Evolutionary conservation across 768 basidiomycete genomes (phyloP), one percentile per base, ranked within the genome.

Genomic region (Boletus edulis): DNA sequence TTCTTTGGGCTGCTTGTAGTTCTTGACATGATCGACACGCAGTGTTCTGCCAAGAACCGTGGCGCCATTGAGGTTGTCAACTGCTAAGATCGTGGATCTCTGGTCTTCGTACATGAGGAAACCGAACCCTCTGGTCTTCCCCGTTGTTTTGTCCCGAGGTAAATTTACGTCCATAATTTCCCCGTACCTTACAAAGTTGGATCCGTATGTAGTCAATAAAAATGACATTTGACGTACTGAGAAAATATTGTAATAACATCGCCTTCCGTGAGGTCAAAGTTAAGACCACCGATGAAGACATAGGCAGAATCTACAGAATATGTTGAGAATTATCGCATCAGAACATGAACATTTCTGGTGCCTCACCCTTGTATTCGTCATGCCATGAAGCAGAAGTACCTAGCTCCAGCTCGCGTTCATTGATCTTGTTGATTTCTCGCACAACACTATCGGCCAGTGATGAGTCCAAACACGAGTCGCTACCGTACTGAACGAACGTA

Each of bases 21-120:
- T 82, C 70, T 87, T 90, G 59, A 91, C 90, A 65, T 94, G 91
- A 69, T 98, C 94, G 39, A 98, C 97, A 17, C 94, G 86, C 48
- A 99, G 75, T 3, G 86, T 96, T 62, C 86, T 79, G 15, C 89
- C 92, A 32, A 97, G 75, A 40, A 98, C 87, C 51, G 84, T 84
- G 45, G 94, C 91, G 40, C 97, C 97, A 66, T 97, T 98, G 72
- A 99, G 85, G 75, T 99, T 99, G 76, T 99, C 97, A 58, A 99
- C 96, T 10, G 97, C 97, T 46, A 99, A 80, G 48, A 98, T 72
- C 7, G 97, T 99, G 56, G 93, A 96, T 46, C 93, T 83, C 74
- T 99, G 97, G 72, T 99, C 94, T 73, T 96, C 94, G 72, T 98
- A 99, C 97, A 98, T 98, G 59, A 98, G 78, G 76, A 98, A 99